Base-by-base conservation (phyloP, 495 filamentous ascomycete species). In the Xylaria curta region DNA sequence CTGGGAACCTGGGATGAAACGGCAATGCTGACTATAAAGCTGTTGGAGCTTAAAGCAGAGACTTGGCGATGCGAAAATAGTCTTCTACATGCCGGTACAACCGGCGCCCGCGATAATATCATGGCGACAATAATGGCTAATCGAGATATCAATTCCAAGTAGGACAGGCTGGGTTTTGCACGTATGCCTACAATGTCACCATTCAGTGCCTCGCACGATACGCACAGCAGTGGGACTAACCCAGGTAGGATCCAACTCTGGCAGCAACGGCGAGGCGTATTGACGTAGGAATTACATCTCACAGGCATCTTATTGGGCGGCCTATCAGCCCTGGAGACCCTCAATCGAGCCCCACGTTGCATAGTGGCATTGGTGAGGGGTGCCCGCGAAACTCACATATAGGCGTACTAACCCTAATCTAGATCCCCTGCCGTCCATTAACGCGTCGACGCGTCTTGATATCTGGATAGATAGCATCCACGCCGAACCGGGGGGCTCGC, bases 11-110 rank as follows among this genome's bases (percentile, higher is more conserved):
- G n/a, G n/a, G n/a, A 58, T 51, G 28, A 21, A 47, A 40, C 26
- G 24, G 26, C 31, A 17, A 13, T 66, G 79, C 84, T 81, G 68
- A 86, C 86, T 72, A 88, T 87, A 68, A 78, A 75, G 2, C 82
- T 76, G 71, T 86, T 86, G 71, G 76, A 80, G n/a, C 71, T 65
- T 10, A 86, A 61, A 5, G 83, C 83, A 28, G 82, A 81, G 2
- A 85, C 26, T 49, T 65, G 58, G 15, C 73, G 76, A 66, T 62
- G 58, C 46, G 72, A 73, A 31, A 74, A 56, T 59, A 78, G 49
- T 51, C 60, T 65, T 66, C 68, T 73, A 69, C 58, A 74, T 54
- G 68, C 71, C 38, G 73, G 71, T 10, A 51, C 54, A 68, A 74
- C 69, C 36, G 69, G 67, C 54, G 51, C 70, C 26, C 75, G 73